A percentile compares a stretch with the other conserved stretches of the same genome.
Conservation (phyloP, 441 rosid species). For the Flueggea neowawraea region DNA sequence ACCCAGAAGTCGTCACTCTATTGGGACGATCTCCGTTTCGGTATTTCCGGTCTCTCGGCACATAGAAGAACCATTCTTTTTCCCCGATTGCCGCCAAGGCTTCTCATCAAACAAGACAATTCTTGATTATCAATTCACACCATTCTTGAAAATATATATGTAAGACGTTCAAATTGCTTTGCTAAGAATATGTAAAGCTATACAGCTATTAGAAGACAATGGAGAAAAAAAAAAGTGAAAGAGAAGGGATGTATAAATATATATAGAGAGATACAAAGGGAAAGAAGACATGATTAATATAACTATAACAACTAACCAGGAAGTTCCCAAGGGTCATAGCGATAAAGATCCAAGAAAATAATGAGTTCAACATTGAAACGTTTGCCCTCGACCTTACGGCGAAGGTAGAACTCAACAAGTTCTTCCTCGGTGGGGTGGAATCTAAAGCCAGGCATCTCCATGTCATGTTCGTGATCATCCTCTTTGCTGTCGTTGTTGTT, state of each 20-base stretch:
- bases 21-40: slow-evolving; percentile 97
- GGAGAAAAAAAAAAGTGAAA: background rate
- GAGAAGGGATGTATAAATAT: background rate
- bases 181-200: too few relatives aligned
- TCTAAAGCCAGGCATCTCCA: slow-evolving; percentile 98
- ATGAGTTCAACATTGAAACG: slow-evolving; percentile 97
- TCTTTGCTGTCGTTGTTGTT: slow-evolving; percentile 17
- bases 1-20: slow-evolving; percentile 94
- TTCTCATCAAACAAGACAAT: slow-evolving; percentile 9
- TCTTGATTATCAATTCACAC: too few relatives aligned
- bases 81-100: slow-evolving; percentile 98
- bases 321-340: slow-evolving; percentile 99
- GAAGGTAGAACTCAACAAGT: slow-evolving; percentile 98
- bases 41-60: slow-evolving; percentile 92
- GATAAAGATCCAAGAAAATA: slow-evolving; percentile 98
- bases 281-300: background rate
- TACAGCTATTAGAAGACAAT: background rate
- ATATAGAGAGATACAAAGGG: background rate
- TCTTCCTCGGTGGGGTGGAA: slow-evolving; percentile 99
- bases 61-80: slow-evolving; percentile 99
- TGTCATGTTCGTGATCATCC: slow-evolving; percentile 87
- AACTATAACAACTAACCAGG: slow-evolving; percentile 48
- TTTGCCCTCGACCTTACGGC: slow-evolving; percentile 99
- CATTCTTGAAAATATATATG: background rate
- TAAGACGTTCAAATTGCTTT: background rate